Evolutionary conservation across 169 alveolate genomes (phyloP).

Genomic region (Plasmodium vinckei): DNA sequence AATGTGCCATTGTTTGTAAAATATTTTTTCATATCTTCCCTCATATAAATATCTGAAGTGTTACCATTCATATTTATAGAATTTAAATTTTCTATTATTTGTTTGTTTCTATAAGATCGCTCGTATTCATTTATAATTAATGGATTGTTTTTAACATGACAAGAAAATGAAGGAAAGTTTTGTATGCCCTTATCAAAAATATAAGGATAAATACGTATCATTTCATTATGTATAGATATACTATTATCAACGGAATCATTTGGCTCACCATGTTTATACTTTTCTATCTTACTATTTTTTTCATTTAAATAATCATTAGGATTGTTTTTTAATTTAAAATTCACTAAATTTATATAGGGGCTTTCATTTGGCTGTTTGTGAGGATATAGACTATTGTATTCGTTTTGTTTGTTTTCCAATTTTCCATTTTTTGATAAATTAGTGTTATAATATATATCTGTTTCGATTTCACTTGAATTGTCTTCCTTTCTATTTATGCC

Average conservation of each 20-base stretch:
- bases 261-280: background rate
- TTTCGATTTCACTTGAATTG: background rate
- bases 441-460: background rate
- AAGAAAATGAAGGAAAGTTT: background rate
- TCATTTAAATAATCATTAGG: conserved; percentile 9
- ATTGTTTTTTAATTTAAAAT: too few relatives aligned
- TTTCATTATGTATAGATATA: background rate
- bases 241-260: background rate
- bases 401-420: too few relatives aligned
- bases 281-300: background rate
- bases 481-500: background rate
- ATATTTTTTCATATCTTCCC: conserved; percentile 13
- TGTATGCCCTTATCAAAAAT: background rate
- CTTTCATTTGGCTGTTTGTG: too few relatives aligned
- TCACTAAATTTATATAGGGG: too few relatives aligned
- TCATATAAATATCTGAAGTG: background rate
- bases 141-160: background rate
- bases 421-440: background rate
- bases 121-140: background rate
- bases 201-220: background rate
- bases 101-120: background rate
- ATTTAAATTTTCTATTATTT: conserved; percentile 1
- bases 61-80: background rate
- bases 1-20: background rate
- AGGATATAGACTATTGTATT: too few relatives aligned